Base-by-base conservation (phyloP, 495 filamentous ascomycete species). In the Aspergillus sclerotioniger region DNA sequence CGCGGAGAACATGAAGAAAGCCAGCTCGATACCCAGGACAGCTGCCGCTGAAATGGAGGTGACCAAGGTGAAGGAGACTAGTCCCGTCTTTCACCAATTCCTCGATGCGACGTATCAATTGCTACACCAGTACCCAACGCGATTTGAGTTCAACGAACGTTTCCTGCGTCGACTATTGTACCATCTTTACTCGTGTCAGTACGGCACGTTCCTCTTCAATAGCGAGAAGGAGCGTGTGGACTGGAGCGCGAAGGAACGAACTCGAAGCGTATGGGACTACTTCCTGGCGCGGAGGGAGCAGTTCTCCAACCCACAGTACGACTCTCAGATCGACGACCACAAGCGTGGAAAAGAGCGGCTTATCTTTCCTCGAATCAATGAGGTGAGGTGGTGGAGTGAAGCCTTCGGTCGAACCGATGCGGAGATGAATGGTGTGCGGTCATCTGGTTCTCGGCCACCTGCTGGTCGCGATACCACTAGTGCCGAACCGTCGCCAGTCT, bases 61-160 rank as follows among this genome's bases (percentile, higher is more conserved):
- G n/a, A 87, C 83, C 8, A 87, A 86, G 60, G 77, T 82, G 28
- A 96, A 91, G 56, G 92, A 98, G 68, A 90, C 93, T 2, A 92
- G 89, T n/a, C 95, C 95, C 0, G 87, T 98, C 12, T 98, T 99
- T 74, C 95, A 99, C 64, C 95, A 99, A 68, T 99, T 98, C 71
- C 85, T 99, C 9, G 95, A 99, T 65, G 90, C 91, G 17, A 91
- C 91, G 5, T 98, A 92, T 61, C 95, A 99, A 63, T 79, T 99
- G 8, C 78, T 96, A 13, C 76, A 88, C 52, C 95, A 98, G 63
- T 77, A 96, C 62, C 93, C 94, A 0, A 90, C 85, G 28, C 84
- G 94, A 1, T 99, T 99, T 66, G 93, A 99, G 66, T 99, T 92
- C 75, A 98, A 96, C 60, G 95, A 98, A 66, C 86, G 93, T 1